Conservation (phyloP, 2,329 filamentous ascomycete species). For the Aspergillus luchuensis region DNA sequence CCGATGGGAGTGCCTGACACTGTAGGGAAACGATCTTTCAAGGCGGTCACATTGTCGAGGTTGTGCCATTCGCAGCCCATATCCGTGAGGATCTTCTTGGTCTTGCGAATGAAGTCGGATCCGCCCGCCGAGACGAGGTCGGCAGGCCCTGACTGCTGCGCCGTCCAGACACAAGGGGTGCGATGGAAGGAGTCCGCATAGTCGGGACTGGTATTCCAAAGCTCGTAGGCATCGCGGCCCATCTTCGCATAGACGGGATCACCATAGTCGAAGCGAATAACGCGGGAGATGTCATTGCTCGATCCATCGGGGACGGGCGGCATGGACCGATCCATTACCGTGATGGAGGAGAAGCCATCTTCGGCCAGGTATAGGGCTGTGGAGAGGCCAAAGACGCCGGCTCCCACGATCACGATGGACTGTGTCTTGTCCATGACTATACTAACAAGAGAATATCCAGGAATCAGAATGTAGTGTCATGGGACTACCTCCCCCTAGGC, state of each 20-base stretch:
- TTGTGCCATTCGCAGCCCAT: constrained; percentile 29
- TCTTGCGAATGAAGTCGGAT: constrained; percentile 27
- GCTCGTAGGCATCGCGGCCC: constrained; percentile 69
- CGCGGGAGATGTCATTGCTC: constrained; percentile 44
- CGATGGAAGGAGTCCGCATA: constrained; percentile 27
- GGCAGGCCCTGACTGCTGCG: constrained; percentile 22
- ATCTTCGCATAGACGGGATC: constrained; percentile 72
- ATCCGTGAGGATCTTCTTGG: constrained; percentile 24
- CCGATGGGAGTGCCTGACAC: constrained; percentile 22
- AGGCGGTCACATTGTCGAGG: neutral
- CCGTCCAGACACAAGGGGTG: constrained; percentile 28
- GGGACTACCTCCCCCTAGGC: too few species aligned
- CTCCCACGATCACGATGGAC: constrained; percentile 32
- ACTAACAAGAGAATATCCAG: neutral
- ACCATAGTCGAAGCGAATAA: constrained; percentile 65
- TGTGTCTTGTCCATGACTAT: constrained; percentile 24
- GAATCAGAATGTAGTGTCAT: neutral
- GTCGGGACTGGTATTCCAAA: constrained; percentile 54
- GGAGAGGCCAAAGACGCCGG: constrained; percentile 31
- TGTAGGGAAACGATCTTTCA: constrained; percentile 21
- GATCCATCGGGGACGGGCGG: constrained; percentile 42
- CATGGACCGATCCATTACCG: constrained; percentile 35
- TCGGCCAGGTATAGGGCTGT: constrained; percentile 28
- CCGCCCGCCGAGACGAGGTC: constrained; percentile 23
- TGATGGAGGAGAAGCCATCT: constrained; percentile 32